phyloP scores from a whole-genome alignment of 371 early-diverging fungal genomes.

The Mortierella sp. region DNA sequence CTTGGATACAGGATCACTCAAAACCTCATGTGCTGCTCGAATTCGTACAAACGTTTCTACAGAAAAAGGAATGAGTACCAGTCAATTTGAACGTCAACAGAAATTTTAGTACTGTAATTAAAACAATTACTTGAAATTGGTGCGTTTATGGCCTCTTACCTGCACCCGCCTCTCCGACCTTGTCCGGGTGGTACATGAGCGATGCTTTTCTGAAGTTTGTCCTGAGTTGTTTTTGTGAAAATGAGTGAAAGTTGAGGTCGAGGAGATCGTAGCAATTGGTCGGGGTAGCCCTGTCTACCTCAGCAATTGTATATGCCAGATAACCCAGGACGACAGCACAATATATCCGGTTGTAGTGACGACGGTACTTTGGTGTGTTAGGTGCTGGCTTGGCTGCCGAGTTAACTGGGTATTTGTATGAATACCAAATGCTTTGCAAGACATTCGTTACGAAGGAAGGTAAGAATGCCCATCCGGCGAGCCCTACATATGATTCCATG shows the following conservation, averaged over 20 bases:
- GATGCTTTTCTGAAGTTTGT: constrained; percentile 69
- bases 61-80: not conserved
- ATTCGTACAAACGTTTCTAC: constrained; percentile 65
- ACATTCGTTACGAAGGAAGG: constrained; percentile 59
- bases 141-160: constrained; percentile 13
- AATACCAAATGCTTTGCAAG: constrained; percentile 60
- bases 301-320: constrained; percentile 65
- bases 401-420: constrained; percentile 55
- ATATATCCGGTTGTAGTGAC: constrained; percentile 62
- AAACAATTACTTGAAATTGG: not conserved
- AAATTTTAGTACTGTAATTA: not conserved
- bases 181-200: constrained; percentile 76
- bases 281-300: constrained; percentile 60
- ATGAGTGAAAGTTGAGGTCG: constrained; percentile 48
- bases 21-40: constrained; percentile 71
- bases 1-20: constrained; percentile 70
- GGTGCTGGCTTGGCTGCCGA: constrained; percentile 53
- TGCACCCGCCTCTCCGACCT: constrained; percentile 59
- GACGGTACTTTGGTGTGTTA: constrained; percentile 48
- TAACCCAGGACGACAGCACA: constrained; percentile 62
- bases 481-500: constrained; percentile 47
- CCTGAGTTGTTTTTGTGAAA: constrained; percentile 64
- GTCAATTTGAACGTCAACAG: not conserved
- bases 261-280: constrained; percentile 64
- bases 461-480: constrained; percentile 56